Conservation (phyloP, 208 protist species). For the Trypanosoma cruzi region DNA sequence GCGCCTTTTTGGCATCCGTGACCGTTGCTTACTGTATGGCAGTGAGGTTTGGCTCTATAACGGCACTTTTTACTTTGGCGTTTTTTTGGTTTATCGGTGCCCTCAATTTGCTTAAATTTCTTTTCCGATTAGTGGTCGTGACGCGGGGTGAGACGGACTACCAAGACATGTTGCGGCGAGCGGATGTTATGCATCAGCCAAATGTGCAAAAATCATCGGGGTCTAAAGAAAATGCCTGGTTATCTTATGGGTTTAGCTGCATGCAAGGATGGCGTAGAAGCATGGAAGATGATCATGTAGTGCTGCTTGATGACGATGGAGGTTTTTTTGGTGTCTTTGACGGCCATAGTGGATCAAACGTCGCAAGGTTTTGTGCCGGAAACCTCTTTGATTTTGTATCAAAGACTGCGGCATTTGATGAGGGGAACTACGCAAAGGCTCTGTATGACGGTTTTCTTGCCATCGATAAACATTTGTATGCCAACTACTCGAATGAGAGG, state of each 20-base stretch:
- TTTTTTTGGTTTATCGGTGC: slow-evolving; percentile 25
- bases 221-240: slow-evolving; percentile 59
- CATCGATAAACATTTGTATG: slow-evolving; percentile 77
- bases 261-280: slow-evolving; percentile 92
- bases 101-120: slow-evolving; percentile 22
- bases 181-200: slow-evolving; percentile 88
- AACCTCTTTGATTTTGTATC: slow-evolving; percentile 80
- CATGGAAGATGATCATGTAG: slow-evolving; percentile 93
- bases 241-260: slow-evolving; percentile 70
- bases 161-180: slow-evolving; percentile 70
- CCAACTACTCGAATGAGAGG: slow-evolving; percentile 46
- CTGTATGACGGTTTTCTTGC: slow-evolving; percentile 89
- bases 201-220: slow-evolving; percentile 75
- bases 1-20: slow-evolving; percentile 14
- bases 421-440: slow-evolving; percentile 59
- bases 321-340: slow-evolving; percentile 93
- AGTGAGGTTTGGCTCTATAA: slow-evolving; percentile 11
- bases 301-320: slow-evolving; percentile 61
- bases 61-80: slow-evolving; percentile 6
- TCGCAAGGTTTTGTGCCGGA: slow-evolving; percentile 76
- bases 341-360: slow-evolving; percentile 83
- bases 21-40: slow-evolving; percentile 16
- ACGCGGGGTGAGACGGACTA: slow-evolving; percentile 40
- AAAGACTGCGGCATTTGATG: slow-evolving; percentile 56
- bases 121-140: slow-evolving; percentile 14